A percentile compares a stretch with the other conserved stretches of the same genome.
phyloP scores from a whole-genome alignment of 1,284 basidiomycete genomes.

The Mixia osmundae region DNA sequence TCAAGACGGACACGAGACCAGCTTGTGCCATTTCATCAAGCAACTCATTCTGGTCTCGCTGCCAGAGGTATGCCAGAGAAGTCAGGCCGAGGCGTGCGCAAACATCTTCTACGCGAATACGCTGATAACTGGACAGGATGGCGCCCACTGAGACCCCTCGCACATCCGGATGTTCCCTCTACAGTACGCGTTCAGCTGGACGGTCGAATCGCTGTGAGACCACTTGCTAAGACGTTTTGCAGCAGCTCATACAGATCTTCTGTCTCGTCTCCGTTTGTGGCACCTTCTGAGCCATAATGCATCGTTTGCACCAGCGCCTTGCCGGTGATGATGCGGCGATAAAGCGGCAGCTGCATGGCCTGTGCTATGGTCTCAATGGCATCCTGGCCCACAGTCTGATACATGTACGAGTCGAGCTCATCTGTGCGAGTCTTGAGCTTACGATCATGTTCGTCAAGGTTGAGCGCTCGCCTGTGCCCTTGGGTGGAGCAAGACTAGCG shows the following conservation, averaged over 20 bases:
- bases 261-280: slow-evolving; percentile 65
- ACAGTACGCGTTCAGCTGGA: neutral
- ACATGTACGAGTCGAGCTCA: slow-evolving; percentile 96
- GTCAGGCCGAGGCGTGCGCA: slow-evolving; percentile 47
- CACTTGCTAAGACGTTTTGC: slow-evolving; percentile 44
- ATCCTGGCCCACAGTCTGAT: slow-evolving; percentile 92
- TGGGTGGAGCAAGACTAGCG: slow-evolving; percentile 60
- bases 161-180: slow-evolving; percentile 58
- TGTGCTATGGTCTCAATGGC: slow-evolving; percentile 67
- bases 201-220: neutral
- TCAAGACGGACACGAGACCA: slow-evolving; percentile 59
- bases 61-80: slow-evolving; percentile 80
- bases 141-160: slow-evolving; percentile 82
- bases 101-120: slow-evolving; percentile 94
- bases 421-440: slow-evolving; percentile 30
- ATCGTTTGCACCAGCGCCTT: slow-evolving; percentile 52
- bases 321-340: slow-evolving; percentile 55
- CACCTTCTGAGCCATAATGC: slow-evolving; percentile 56
- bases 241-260: slow-evolving; percentile 77
- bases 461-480: slow-evolving; percentile 39
- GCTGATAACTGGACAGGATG: slow-evolving; percentile 91
- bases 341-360: slow-evolving; percentile 68
- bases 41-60: slow-evolving; percentile 60
- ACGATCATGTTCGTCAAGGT: neutral
- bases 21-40: slow-evolving; percentile 64